Percentiles rank a stretch among this genome's conserved stretches.
Conservation (phyloP, 345 rosid species). For the Fremontodendron californicum region DNA sequence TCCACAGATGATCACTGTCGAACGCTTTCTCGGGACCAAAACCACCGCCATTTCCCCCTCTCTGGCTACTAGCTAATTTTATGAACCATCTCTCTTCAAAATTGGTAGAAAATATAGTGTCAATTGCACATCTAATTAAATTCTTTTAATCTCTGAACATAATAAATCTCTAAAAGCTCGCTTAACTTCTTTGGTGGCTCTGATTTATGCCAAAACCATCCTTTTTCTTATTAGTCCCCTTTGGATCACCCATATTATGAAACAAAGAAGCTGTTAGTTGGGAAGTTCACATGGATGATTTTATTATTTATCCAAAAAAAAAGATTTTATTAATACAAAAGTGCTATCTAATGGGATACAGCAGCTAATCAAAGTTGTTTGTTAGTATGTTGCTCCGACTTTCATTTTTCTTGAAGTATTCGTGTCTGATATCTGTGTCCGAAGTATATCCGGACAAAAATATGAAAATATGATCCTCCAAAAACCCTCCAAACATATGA, state of each 20-base stretch:
- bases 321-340: not conserved
- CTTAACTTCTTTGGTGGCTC: constrained; percentile 51
- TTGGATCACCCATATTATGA: constrained; percentile 49
- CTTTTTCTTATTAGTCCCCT: constrained; percentile 52
- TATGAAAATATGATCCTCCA: too few relatives aligned
- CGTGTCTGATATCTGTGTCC: too few relatives aligned
- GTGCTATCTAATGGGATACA: not conserved
- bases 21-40: constrained; percentile 59
- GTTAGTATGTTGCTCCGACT: too few relatives aligned
- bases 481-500: too few relatives aligned
- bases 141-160: constrained; percentile 40
- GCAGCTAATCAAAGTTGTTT: not conserved
- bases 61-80: constrained; percentile 48
- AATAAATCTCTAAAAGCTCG: constrained; percentile 51
- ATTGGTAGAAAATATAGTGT: constrained; percentile 46
- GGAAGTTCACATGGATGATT: not conserved
- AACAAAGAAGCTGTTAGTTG: not conserved
- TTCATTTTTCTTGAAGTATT: too few relatives aligned
- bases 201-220: constrained; percentile 76
- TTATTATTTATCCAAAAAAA: too few relatives aligned
- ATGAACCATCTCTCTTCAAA: constrained; percentile 37
- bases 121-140: constrained; percentile 40
- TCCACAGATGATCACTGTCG: constrained; percentile 58
- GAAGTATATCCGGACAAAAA: too few relatives aligned
- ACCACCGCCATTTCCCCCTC: constrained; percentile 47